A percentile compares a stretch with the other conserved stretches of the same genome.
Evolutionary conservation across 1,139 yeast species (phyloP).

Genomic region (Pneumocystis jirovecii): DNA sequence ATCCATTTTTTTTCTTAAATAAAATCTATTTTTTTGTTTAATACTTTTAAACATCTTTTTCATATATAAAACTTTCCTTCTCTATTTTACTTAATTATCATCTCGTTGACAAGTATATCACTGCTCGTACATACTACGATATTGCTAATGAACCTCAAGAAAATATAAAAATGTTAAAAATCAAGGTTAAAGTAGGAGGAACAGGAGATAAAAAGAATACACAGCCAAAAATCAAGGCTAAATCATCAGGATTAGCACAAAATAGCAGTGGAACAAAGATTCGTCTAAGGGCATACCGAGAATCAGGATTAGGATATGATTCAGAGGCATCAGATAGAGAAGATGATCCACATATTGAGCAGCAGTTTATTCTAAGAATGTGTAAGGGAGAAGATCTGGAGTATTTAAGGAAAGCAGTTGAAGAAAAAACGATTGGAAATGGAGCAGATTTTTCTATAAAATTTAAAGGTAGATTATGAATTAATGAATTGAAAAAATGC

Average conservation of each 20-base stretch:
- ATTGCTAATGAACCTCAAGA: background rate
- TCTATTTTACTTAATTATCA: no score
- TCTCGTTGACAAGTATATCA: no score
- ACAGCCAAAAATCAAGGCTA: background rate
- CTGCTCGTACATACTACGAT: no score
- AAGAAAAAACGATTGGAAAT: slow-evolving; percentile 36
- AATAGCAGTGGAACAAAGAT: slow-evolving; percentile 48
- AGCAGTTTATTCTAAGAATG: slow-evolving; percentile 67
- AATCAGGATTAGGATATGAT: slow-evolving; percentile 92
- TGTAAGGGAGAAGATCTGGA: slow-evolving; percentile 67
- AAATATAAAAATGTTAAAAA: background rate
- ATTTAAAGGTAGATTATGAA: slow-evolving; percentile 11
- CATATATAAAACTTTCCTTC: no score
- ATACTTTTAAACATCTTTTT: no score
- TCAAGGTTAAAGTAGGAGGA: background rate
- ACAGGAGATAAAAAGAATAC: background rate
- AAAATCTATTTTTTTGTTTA: no score
- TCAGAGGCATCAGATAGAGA: slow-evolving; percentile 94
- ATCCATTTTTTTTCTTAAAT: no score
- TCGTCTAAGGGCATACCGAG: slow-evolving; percentile 31
- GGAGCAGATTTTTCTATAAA: slow-evolving; percentile 49
- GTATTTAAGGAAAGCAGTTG: slow-evolving; percentile 25
- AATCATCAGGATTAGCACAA: slow-evolving; percentile 35
- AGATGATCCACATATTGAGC: slow-evolving; percentile 85
- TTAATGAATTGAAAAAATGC: background rate